These are phyloP conservation scores for Pelargonium fulgidum DNA, from an alignment of 441 rosid genomes.

Conservation along the genomic window DNA sequence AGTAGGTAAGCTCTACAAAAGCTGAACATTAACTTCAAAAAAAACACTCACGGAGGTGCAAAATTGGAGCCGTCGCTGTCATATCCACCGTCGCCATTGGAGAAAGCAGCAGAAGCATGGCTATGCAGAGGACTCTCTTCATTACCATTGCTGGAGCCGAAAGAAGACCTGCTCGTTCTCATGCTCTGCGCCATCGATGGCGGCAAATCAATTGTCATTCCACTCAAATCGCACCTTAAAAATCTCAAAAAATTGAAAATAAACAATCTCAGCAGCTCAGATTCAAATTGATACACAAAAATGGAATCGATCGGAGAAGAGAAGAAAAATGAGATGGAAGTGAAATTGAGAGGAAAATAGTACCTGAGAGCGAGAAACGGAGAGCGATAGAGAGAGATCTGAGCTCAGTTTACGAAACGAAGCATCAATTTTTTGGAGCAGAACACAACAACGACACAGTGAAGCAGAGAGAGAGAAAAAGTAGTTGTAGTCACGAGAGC, in stretches of 20 bases:
- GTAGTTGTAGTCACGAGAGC: slow-evolving; percentile 22
- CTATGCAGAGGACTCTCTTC: slow-evolving; percentile 36
- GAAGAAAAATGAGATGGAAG: background rate
- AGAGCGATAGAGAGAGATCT: background rate
- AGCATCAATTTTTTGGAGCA: slow-evolving; percentile 5
- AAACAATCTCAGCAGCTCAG: background rate
- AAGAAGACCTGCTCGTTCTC: slow-evolving; percentile 47
- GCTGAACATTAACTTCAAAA: background rate
- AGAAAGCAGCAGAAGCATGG: slow-evolving; percentile 32
- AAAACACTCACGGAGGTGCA: slow-evolving; percentile 43
- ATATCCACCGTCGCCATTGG: slow-evolving; percentile 59
- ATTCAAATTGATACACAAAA: background rate
- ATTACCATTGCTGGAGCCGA: slow-evolving; percentile 38
- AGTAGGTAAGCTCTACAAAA: background rate
- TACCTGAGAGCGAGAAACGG: background rate
- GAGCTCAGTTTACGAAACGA: slow-evolving; percentile 7
- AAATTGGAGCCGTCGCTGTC: slow-evolving; percentile 53
- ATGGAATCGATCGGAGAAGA: slow-evolving; percentile 10
- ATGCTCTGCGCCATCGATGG: slow-evolving; percentile 43
- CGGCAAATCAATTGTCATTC: slow-evolving; percentile 33
- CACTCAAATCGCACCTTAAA: slow-evolving; percentile 13
- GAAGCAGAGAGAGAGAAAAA: background rate
- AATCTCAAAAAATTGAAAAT: background rate
- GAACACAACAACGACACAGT: slow-evolving; percentile 1
- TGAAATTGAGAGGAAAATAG: background rate